Conservation (phyloP, 352 stramenopile genomes). For the Phytopythium chamaehyphon region DNA sequence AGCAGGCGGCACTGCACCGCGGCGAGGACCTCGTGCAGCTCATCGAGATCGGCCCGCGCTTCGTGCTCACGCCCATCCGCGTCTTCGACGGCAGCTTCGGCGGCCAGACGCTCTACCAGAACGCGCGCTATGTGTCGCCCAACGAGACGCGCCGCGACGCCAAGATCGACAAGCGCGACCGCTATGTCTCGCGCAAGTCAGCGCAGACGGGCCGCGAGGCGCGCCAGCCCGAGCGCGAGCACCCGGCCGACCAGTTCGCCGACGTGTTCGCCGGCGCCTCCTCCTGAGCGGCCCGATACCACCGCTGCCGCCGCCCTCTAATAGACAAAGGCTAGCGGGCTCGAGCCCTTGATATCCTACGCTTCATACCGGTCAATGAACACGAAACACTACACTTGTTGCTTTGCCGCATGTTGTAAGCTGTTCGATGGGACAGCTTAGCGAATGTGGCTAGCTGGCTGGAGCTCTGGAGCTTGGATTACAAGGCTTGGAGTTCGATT, state of each 20-base stretch:
- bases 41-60: slow-evolving; percentile 99
- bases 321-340: not conserved
- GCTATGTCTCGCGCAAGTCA: slow-evolving; percentile 91
- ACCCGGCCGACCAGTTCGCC: slow-evolving; percentile 81
- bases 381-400: no score
- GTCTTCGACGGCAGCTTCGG: slow-evolving; percentile 99
- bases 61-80: slow-evolving; percentile 98
- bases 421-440: no score
- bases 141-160: slow-evolving; percentile 88
- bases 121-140: slow-evolving; percentile 96
- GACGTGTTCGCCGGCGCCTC: slow-evolving; percentile 70
- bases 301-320: not conserved
- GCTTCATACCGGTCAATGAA: no score
- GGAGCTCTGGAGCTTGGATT: no score
- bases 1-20: slow-evolving; percentile 76
- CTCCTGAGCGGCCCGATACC: slow-evolving; percentile 31
- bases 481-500: no score
- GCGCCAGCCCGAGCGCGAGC: slow-evolving; percentile 54
- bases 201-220: slow-evolving; percentile 78
- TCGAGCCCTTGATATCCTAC: no score
- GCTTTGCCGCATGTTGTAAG: no score
- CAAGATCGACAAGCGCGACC: slow-evolving; percentile 92
- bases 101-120: slow-evolving; percentile 98
- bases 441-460: no score
- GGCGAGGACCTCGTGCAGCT: slow-evolving; percentile 92